Base-by-base conservation (phyloP, 192 early-diverging fungal genomes). In the Phlyctochytrium planicorne region DNA sequence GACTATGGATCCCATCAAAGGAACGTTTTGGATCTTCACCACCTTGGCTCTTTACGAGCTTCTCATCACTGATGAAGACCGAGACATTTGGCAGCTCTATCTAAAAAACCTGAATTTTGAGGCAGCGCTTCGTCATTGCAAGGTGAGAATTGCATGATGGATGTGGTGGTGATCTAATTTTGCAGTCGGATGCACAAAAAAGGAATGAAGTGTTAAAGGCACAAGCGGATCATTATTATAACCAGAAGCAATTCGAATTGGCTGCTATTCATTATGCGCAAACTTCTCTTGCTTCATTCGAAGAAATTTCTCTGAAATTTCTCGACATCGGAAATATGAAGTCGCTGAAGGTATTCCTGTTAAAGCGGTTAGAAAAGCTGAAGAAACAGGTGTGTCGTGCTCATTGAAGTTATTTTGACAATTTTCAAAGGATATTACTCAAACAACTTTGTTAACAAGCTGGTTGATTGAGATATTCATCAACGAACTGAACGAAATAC, bases 401-500 rank as follows among this genome's bases (percentile, higher is more conserved):
- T 36, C 35, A 31, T 3, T 37, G 14, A n/a, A n/a, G n/a, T 65
- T 20, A 65, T 25, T 3, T 65, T 65, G 24, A 12, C 60, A 62
- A 35, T 59, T 1, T n/a, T 23, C 32, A 12, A 78, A 93, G 87
- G 91, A 93, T 72, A 75, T 76, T 12, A 93, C 88, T 3, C 94
- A 98, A 76, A 84, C 80, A 34, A 89, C 84, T 14, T 84, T 96
- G 30, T 65, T 97, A 3, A 83, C 86, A 0, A 94, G 90, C 52
- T 97, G 95, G 95, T 82, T 95, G 17, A 78, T 95, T 17, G 95
- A 98, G 71, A 85, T 97, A 30, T 93, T 91, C 68, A 79, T 96
- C 24, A 80, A 88, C 52, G 81, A 87, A 59, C 76, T 96, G 30
- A 94, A 94, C 69, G 72, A 80, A 72, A n/a, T n/a, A n/a, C n/a